Evolutionary conservation across 2,329 filamentous ascomycete species (phyloP).

Genomic region (Passalora sequoiae): DNA sequence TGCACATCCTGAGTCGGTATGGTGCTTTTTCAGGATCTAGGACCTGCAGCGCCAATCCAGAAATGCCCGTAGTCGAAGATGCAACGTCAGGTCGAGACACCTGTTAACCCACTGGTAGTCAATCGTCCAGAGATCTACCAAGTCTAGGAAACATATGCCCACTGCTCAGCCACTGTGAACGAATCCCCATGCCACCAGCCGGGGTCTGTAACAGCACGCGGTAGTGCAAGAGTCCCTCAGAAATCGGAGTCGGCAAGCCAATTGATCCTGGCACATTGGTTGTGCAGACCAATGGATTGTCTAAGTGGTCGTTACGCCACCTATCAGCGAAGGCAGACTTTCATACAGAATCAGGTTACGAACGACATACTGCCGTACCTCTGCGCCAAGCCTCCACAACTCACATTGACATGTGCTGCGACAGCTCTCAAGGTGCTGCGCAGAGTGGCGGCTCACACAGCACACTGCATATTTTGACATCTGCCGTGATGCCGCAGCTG

Average conservation of each 20-base stretch:
- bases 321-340: slow-evolving; percentile 8
- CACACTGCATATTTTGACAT: slow-evolving; percentile 21
- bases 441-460: slow-evolving; percentile 11
- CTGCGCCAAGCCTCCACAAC: slow-evolving; percentile 9
- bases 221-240: not conserved
- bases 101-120: no score
- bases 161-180: not conserved
- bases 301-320: slow-evolving; percentile 9
- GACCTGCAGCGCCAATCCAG: not conserved
- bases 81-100: no score
- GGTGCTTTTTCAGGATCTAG: no score
- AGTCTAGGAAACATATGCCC: no score
- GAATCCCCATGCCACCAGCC: not conserved
- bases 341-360: slow-evolving; percentile 10
- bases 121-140: no score
- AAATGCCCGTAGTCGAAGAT: no score
- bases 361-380: slow-evolving; percentile 15
- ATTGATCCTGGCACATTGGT: not conserved
- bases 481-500: slow-evolving; percentile 15
- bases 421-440: slow-evolving; percentile 13
- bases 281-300: not conserved
- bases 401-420: slow-evolving; percentile 19
- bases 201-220: not conserved
- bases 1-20: no score
- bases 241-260: not conserved